Conservation (phyloP, 257 asterid genomes). For the Nicotiana paniculata region DNA sequence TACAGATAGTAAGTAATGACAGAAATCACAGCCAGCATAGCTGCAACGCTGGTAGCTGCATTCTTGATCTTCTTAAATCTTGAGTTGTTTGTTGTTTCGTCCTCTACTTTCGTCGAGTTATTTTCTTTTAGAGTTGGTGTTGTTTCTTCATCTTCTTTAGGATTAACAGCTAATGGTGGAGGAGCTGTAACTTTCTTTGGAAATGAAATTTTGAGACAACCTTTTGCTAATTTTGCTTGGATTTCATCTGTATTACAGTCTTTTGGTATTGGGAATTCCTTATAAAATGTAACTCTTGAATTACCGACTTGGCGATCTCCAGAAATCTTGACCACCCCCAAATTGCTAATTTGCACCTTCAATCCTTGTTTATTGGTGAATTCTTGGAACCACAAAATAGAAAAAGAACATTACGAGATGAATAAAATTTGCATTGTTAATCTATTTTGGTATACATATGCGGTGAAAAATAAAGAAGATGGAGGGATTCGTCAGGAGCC, state of each 20-base stretch:
- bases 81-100: too few species aligned
- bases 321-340: slow-evolving; percentile 29
- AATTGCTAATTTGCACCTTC: slow-evolving; percentile 40
- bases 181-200: slow-evolving; percentile 20
- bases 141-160: neutral
- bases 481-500: too few species aligned
- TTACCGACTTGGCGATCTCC: slow-evolving; percentile 30
- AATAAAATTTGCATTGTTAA: neutral
- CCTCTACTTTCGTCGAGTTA: neutral
- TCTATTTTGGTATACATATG: neutral
- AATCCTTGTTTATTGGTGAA: slow-evolving; percentile 41
- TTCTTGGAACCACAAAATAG: slow-evolving; percentile 16
- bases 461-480: too few species aligned
- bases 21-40: neutral
- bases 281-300: slow-evolving; percentile 22
- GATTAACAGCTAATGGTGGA: neutral
- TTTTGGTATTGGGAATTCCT: slow-evolving; percentile 33
- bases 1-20: neutral
- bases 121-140: neutral
- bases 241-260: slow-evolving; percentile 27
- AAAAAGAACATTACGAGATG: neutral
- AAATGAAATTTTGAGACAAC: slow-evolving; percentile 31
- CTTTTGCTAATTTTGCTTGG: slow-evolving; percentile 28
- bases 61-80: too few species aligned
- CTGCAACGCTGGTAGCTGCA: neutral